Evolutionary conservation across 1,139 yeast species (phyloP).

Genomic region (Diutina siamensis): DNA sequence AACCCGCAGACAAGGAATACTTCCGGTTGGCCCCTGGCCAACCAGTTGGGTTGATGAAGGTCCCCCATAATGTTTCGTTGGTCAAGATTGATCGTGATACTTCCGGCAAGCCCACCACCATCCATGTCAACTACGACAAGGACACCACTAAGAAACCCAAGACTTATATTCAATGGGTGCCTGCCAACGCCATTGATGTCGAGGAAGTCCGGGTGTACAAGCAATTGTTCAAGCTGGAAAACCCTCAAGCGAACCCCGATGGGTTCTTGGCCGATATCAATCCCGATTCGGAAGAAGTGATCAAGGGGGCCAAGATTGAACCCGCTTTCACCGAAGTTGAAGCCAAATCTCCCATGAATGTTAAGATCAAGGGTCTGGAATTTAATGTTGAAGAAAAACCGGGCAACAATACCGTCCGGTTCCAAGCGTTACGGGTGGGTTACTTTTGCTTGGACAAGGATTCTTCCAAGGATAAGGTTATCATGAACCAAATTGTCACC

Average conservation of each 20-base stretch:
- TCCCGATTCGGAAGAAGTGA: constrained; percentile 61
- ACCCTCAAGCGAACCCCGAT: constrained; percentile 80
- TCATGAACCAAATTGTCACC: constrained; percentile 81
- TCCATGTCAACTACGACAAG: constrained; percentile 74
- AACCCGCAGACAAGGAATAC: constrained; percentile 43
- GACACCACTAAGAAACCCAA: constrained; percentile 63
- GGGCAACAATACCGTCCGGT: constrained; percentile 75
- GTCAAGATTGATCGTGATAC: constrained; percentile 54
- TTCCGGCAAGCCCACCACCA: constrained; percentile 51
- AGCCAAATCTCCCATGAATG: constrained; percentile 66
- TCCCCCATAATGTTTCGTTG: constrained; percentile 74
- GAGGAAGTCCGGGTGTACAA: constrained; percentile 80
- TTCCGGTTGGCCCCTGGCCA: constrained; percentile 91
- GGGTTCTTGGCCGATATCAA: constrained; percentile 82
- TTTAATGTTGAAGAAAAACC: constrained; percentile 58
- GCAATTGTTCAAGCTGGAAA: constrained; percentile 81
- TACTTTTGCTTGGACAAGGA: constrained; percentile 90
- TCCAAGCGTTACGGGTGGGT: constrained; percentile 97
- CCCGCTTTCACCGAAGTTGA: constrained; percentile 52
- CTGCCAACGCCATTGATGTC: constrained; percentile 49
- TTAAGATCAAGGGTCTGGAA: constrained; percentile 45
- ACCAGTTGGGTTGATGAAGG: constrained; percentile 91
- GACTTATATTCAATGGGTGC: constrained; percentile 96
- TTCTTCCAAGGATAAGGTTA: constrained; percentile 41
- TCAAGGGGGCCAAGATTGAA: constrained; percentile 63